Evolutionary conservation across 495 filamentous ascomycete genomes (phyloP), one percentile per base, ranked within the genome.

Genomic region (Penicillium arizonense): DNA sequence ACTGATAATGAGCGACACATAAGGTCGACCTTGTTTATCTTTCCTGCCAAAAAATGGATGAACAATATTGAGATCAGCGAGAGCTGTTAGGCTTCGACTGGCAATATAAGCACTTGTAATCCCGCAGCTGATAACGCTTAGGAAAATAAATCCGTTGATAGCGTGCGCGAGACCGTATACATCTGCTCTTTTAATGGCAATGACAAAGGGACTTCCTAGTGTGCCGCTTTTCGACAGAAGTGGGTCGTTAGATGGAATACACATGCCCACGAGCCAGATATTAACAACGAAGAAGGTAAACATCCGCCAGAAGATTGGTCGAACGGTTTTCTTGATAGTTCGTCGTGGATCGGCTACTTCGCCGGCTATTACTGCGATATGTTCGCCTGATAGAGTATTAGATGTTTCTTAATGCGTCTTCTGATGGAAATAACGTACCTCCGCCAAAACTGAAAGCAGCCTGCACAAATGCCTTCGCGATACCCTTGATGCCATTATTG

Each of bases 261-360:
- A 68, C 62, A 68, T 63, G 8, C 65, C 65, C 18, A 68, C 62
- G 0, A 68, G 59, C 62, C 65, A 68, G 26, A 68, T 65, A 26
- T 65, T 65, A 7, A 65, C 59, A 9, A 68, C 59, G 14, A 68
- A 68, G 38, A 68, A 68, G 4, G 65, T 61, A 20, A 65, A 65
- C 65, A 68, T 68, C 38, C 65, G 62, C 62, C 62, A 68, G 41
- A 68, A 68, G 6, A 68, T 57, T 0, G 65, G 65, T 26, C 59
- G 50, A 6, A 68, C 59, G 0, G 65, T 65, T 16, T 63, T 68
- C 24, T 57, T 61, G 53, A 65, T 61, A 1, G 65, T 68, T 4
- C 33, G 45, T 12, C 62, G 55, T 9, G 65, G 62, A n/a, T 65
- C 51, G 1, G 48, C 51, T 23, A 58, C 59, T 44, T 68, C 65